Percentiles rank a stretch among this genome's conserved stretches.
Conservation (phyloP, 257 asterid species). For the Solanum medicagineum region DNA sequence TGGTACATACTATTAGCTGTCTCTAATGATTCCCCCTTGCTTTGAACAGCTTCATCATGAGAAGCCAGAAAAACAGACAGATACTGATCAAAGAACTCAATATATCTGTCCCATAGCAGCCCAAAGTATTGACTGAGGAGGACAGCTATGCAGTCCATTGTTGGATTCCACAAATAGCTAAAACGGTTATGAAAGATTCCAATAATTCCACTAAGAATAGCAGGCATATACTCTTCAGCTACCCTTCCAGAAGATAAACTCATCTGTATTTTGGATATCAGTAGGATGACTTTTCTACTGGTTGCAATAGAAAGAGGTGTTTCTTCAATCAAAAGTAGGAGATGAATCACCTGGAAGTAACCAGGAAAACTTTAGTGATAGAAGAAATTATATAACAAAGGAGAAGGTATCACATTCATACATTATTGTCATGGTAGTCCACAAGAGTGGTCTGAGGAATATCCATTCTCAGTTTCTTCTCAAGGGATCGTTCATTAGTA, state of each 20-base stretch:
- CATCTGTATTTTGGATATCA: conserved; percentile 61
- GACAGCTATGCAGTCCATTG: conserved; percentile 59
- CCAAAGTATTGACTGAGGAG: conserved; percentile 40
- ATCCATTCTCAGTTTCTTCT: conserved; percentile 21
- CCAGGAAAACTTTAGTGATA: conserved; percentile 6
- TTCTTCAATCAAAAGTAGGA: conserved; percentile 62
- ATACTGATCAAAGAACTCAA: conserved; percentile 44
- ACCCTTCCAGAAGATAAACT: conserved; percentile 41
- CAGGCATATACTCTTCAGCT: conserved; percentile 44
- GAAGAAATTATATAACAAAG: background rate
- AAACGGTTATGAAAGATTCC: conserved; percentile 76
- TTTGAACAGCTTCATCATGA: conserved; percentile 22
- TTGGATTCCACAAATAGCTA: conserved; percentile 59
- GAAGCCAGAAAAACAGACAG: conserved; percentile 40
- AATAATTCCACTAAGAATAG: conserved; percentile 51
- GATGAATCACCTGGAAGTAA: conserved; percentile 51
- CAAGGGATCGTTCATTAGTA: conserved; percentile 21
- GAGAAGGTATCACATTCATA: conserved; percentile 10
- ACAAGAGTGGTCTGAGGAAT: conserved; percentile 18
- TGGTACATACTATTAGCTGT: conserved; percentile 39
- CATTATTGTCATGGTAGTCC: conserved; percentile 26
- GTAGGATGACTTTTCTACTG: conserved; percentile 48
- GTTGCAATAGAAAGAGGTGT: conserved; percentile 54
- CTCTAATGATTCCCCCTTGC: conserved; percentile 9
- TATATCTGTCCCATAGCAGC: conserved; percentile 54